These are phyloP conservation scores for Wallacemonas collosoma DNA, from an alignment of 208 protist genomes.

Conservation along the genomic window DNA sequence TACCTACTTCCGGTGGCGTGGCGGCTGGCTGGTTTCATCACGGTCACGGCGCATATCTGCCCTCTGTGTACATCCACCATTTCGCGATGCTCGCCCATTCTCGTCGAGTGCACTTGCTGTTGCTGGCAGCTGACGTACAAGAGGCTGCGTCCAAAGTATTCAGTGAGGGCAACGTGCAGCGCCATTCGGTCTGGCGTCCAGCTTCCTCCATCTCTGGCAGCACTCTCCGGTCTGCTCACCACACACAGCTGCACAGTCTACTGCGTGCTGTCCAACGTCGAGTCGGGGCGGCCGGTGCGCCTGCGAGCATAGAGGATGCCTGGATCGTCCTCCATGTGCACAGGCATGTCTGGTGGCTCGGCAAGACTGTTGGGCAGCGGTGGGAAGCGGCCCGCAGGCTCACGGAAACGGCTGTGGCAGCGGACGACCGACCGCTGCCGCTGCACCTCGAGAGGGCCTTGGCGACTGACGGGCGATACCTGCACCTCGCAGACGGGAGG, in stretches of 20 bases:
- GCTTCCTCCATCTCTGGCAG: not conserved
- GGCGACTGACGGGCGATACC: too few species aligned
- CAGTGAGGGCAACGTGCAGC: not conserved
- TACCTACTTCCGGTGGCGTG: conserved; percentile 31
- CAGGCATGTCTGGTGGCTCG: conserved; percentile 6
- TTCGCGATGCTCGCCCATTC: not conserved
- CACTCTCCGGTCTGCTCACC: not conserved
- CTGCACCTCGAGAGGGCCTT: too few species aligned
- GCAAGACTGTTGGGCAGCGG: conserved; percentile 18
- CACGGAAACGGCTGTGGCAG: not conserved
- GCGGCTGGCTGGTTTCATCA: conserved; percentile 50
- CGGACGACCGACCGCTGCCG: too few species aligned
- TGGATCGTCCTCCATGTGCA: not conserved
- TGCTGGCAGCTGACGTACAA: not conserved
- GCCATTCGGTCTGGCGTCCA: not conserved
- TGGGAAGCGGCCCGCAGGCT: conserved; percentile 13
- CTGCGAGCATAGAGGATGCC: conserved; percentile 7
- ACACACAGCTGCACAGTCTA: not conserved
- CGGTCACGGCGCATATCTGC: not conserved
- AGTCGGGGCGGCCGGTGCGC: not conserved
- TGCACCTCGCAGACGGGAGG: too few species aligned
- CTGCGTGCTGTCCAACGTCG: not conserved
- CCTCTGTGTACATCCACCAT: not conserved
- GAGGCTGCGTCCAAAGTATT: not conserved
- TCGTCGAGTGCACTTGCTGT: not conserved